phyloP scores from a whole-genome alignment of 192 early-diverging fungal genomes.

The Podochytrium sp. region DNA sequence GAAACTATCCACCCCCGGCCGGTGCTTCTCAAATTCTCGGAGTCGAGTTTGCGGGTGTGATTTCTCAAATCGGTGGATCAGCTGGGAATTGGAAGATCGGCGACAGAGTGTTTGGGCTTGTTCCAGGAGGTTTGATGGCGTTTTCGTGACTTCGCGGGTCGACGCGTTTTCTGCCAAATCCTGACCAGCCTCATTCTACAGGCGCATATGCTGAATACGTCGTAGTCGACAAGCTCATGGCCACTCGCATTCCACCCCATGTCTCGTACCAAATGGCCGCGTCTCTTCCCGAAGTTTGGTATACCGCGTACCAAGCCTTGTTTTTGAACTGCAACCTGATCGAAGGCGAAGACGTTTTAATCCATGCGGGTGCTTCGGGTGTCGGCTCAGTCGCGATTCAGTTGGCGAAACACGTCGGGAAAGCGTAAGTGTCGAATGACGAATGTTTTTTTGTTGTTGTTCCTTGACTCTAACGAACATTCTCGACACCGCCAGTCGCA shows the following conservation, averaged over 20 bases:
- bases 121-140: conserved; percentile 74
- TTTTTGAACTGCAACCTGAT: conserved; percentile 79
- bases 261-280: conserved; percentile 79
- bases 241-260: conserved; percentile 67
- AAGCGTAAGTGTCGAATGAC: background rate
- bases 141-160: no score
- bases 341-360: conserved; percentile 74
- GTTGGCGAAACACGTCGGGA: conserved; percentile 67
- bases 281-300: conserved; percentile 78
- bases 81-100: conserved; percentile 58
- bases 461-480: conserved; percentile 8
- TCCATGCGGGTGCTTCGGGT: conserved; percentile 89
- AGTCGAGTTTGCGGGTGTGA: conserved; percentile 72
- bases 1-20: conserved; percentile 68
- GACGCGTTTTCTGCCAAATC: no score
- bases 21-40: conserved; percentile 70
- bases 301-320: conserved; percentile 82
- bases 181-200: no score
- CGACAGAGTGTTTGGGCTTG: conserved; percentile 80
- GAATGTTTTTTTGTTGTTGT: no score
- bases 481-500: conserved; percentile 18
- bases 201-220: conserved; percentile 81
- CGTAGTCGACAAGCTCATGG: conserved; percentile 53
- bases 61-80: conserved; percentile 54
- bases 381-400: conserved; percentile 89